Base-by-base conservation (phyloP, 1,284 basidiomycete species). In the Vanrija sp. region DNA sequence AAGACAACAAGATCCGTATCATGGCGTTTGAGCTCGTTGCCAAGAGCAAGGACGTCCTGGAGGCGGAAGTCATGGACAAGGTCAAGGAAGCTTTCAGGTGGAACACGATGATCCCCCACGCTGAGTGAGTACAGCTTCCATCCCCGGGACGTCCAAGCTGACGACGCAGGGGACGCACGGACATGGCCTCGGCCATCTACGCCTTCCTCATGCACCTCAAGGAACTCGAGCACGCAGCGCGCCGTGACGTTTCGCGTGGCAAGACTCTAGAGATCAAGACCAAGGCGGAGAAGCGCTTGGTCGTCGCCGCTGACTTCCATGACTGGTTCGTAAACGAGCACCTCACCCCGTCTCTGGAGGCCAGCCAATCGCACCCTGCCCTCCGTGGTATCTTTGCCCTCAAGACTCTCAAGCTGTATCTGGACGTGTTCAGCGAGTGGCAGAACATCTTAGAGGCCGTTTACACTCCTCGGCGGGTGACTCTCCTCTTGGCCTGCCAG, bases 401-500 rank as follows among this genome's bases (percentile, higher is more conserved):
- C 0, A 61, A 56, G 20, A 38, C 67, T 6, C 44, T 70, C 14
- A 51, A 45, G 19, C 41, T 63, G 4, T 70, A 69, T 41, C 42
- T 73, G 36, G 67, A 67, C n/a, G 59, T 70, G 6, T 70, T 68
- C 45, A 60, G 61, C 3, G 48, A 55, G 2, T 41, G 53, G 0
- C 41, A 23, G 2, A 49, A 45, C 2, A 45, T 59, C 2, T 20
- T 36, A 2, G 25, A 41, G 25, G 35, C 10, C 12, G 59, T 72
- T 4, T 73, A 60, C 57, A 71, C 71, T 1, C 47, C 58, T n/a
- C 55, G 61, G 7, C 59, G 66, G 8, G 64, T 74, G 27, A 59
- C 64, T 7, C 51, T 59, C 23, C 57, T 76, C n/a, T 46, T 75
- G 9, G 64, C 61, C 0, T 76, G 75, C 55, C 69, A 75, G 43